Evolutionary conservation across 2,329 filamentous ascomycete species (phyloP).

Genomic region (Acrodontium crateriforme): DNA sequence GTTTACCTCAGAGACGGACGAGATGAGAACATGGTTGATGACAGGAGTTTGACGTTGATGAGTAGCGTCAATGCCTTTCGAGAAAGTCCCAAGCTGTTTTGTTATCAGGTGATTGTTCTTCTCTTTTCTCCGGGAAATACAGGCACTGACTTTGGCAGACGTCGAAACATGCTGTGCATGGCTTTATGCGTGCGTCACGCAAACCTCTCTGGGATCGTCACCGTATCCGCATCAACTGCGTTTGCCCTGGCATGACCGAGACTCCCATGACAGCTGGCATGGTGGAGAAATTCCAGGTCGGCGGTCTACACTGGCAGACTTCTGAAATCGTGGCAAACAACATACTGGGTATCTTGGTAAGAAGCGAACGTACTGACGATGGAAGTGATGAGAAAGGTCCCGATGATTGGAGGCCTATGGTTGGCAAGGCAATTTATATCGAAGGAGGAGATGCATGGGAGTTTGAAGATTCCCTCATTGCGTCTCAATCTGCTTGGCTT

Average conservation of each 20-base stretch:
- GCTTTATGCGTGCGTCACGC: slow-evolving; percentile 11
- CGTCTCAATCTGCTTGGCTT: slow-evolving; percentile 29
- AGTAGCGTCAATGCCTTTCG: slow-evolving; percentile 37
- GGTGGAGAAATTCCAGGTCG: slow-evolving; percentile 7
- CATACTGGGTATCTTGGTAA: slow-evolving; percentile 16
- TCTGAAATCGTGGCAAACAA: slow-evolving; percentile 12
- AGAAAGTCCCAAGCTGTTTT: slow-evolving; percentile 32
- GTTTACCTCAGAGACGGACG: slow-evolving; percentile 34
- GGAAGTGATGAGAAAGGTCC: too few species aligned
- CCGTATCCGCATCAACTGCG: slow-evolving; percentile 27
- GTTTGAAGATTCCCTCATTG: slow-evolving; percentile 29
- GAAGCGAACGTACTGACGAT: too few species aligned
- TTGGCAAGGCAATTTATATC: slow-evolving; percentile 31
- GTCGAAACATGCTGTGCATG: slow-evolving; percentile 15
- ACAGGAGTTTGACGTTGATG: slow-evolving; percentile 30
- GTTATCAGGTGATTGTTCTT: slow-evolving; percentile 23
- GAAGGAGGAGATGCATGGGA: slow-evolving; percentile 33
- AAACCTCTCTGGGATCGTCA: slow-evolving; percentile 13
- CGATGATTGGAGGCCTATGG: too few species aligned
- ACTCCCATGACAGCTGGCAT: slow-evolving; percentile 20
- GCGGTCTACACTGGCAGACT: slow-evolving; percentile 9
- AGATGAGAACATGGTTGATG: slow-evolving; percentile 15
- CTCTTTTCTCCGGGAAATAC: neutral
- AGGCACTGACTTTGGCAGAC: slow-evolving; percentile 3
- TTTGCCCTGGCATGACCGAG: slow-evolving; percentile 32